These are phyloP conservation scores for Yarrowia keelungensis DNA, from an alignment of 805 yeast species.

Conservation along the genomic window DNA sequence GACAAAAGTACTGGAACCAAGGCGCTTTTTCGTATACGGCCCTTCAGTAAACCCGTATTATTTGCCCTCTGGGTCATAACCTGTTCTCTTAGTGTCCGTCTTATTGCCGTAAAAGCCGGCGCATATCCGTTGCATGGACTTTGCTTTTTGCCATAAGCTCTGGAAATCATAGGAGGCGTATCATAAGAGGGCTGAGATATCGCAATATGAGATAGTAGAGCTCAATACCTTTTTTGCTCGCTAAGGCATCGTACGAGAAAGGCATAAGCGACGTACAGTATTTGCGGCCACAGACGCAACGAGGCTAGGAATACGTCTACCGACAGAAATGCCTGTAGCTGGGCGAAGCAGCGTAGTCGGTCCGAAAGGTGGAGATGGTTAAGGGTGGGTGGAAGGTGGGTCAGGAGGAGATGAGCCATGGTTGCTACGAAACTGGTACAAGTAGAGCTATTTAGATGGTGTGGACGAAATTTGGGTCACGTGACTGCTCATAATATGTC, in stretches of 20 bases:
- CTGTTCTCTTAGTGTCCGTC: neutral
- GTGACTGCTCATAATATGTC: neutral
- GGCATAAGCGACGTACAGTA: no score
- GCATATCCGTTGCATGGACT: slow-evolving; percentile 11
- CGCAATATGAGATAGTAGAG: no score
- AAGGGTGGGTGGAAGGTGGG: neutral
- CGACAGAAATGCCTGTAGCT: neutral
- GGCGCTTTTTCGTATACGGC: no score
- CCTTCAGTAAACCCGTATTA: no score
- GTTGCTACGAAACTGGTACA: no score
- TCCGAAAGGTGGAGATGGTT: neutral
- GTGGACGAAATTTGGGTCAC: neutral
- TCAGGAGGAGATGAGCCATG: no score
- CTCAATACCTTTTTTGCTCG: no score
- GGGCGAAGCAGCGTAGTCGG: slow-evolving; percentile 10
- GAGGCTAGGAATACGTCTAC: neutral
- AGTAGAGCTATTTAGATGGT: no score
- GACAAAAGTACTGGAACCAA: no score
- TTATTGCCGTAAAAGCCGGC: slow-evolving; percentile 18
- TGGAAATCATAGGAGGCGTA: no score
- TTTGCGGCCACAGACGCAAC: no score
- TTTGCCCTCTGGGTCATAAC: neutral
- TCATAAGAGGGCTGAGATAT: no score
- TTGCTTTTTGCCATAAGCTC: neutral
- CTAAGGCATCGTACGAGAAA: neutral